Conservation (phyloP, 805 yeast species). For the Metschnikowia cubensis region DNA sequence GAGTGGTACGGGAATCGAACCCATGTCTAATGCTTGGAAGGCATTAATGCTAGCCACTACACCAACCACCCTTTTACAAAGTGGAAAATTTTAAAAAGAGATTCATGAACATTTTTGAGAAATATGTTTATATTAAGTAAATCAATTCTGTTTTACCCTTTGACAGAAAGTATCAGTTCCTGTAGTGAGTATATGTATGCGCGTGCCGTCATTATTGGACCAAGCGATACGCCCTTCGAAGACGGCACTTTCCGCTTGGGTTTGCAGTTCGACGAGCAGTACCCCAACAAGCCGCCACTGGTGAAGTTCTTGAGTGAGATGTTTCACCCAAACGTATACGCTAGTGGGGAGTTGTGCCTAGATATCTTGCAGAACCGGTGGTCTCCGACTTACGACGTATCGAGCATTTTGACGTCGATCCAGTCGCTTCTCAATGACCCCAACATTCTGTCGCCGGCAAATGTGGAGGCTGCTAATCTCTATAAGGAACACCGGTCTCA, state of each 20-base stretch:
- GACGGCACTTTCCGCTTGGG: conserved; percentile 92
- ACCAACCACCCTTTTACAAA: conserved; percentile 63
- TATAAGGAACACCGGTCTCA: conserved; percentile 94
- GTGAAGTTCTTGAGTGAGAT: conserved; percentile 89
- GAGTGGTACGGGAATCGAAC: conserved; percentile 93
- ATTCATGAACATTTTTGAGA: neutral
- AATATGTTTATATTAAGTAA: no score
- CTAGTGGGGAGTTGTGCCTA: conserved; percentile 89
- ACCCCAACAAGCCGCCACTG: conserved; percentile 94
- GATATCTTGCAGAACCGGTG: conserved; percentile 96
- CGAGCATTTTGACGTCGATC: conserved; percentile 88
- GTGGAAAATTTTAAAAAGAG: neutral
- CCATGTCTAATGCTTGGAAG: conserved; percentile 94
- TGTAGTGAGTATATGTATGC: no score
- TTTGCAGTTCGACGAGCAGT: conserved; percentile 91
- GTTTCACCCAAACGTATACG: conserved; percentile 98
- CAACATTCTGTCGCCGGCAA: conserved; percentile 93
- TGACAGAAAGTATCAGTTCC: no score
- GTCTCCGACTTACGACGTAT: conserved; percentile 98
- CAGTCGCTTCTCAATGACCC: conserved; percentile 94
- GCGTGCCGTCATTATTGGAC: conserved; percentile 98
- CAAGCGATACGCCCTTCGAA: conserved; percentile 95
- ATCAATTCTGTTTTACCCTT: no score
- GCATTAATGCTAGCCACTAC: conserved; percentile 90
- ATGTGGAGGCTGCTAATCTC: conserved; percentile 94